phyloP scores from a whole-genome alignment of 305 asterid species.

The Fraxinus greggii region DNA sequence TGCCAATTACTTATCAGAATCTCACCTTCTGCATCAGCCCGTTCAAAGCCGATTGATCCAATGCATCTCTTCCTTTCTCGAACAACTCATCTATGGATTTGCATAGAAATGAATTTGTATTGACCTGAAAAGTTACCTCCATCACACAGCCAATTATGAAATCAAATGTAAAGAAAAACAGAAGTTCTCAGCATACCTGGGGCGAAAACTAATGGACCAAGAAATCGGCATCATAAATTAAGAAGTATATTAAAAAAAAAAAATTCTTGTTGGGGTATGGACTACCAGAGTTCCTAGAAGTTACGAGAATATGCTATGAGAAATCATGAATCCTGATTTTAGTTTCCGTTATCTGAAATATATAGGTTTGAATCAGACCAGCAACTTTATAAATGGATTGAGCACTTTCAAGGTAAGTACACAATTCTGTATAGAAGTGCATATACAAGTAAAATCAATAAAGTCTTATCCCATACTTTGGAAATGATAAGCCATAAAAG shows the following conservation, averaged over 20 bases:
- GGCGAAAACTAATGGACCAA: background rate
- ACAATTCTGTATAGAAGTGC: background rate
- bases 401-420: background rate
- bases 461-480: background rate
- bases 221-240: background rate
- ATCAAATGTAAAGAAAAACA: background rate
- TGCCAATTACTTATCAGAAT: constrained; percentile 4
- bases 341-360: background rate
- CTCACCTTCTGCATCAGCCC: constrained; percentile 73
- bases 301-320: background rate
- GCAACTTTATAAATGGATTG: background rate
- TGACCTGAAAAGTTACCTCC: constrained; percentile 53
- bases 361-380: background rate
- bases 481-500: background rate
- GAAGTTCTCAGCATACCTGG: background rate
- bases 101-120: constrained; percentile 76
- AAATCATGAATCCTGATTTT: background rate
- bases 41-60: constrained; percentile 50
- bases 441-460: background rate
- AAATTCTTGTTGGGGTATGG: background rate
- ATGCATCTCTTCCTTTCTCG: constrained; percentile 62
- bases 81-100: constrained; percentile 81
- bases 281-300: background rate
- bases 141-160: constrained; percentile 28
- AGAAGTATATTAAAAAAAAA: too few species aligned